Evolutionary conservation across 805 yeast species (phyloP).

Genomic region (Hanseniaspora mollemarum): DNA sequence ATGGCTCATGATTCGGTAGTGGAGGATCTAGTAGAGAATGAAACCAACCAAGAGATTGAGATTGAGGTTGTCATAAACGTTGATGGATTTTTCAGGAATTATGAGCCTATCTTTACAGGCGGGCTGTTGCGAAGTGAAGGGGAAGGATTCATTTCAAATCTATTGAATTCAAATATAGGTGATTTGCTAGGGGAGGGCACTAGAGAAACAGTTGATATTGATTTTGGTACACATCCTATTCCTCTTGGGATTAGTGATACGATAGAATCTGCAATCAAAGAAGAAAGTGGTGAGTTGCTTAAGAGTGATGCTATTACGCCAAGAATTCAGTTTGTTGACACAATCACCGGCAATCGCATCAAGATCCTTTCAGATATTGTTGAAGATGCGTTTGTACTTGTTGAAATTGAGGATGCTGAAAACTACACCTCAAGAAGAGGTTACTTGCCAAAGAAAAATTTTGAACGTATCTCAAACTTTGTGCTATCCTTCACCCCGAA

Average conservation of each 20-base stretch:
- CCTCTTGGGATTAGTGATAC: too few relatives aligned
- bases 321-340: conserved; percentile 4
- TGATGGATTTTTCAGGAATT: conserved; percentile 18
- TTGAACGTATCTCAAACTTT: conserved; percentile 2
- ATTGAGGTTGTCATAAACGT: conserved; percentile 22
- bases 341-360: conserved; percentile 1
- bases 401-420: conserved; percentile 1
- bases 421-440: background rate
- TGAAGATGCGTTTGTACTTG: background rate
- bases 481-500: background rate
- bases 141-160: background rate
- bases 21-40: background rate
- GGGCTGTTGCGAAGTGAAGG: conserved; percentile 7
- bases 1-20: background rate
- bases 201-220: background rate
- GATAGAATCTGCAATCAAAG: background rate
- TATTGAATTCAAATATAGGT: background rate
- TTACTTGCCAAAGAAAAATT: conserved; percentile 1
- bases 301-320: background rate
- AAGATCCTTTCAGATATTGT: background rate
- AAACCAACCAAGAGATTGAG: background rate
- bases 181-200: background rate
- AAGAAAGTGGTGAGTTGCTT: background rate
- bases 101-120: conserved; percentile 17
- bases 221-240: too few relatives aligned